These are phyloP conservation scores for Punica granatum DNA, from an alignment of 345 rosid genomes.

Conservation along the genomic window DNA sequence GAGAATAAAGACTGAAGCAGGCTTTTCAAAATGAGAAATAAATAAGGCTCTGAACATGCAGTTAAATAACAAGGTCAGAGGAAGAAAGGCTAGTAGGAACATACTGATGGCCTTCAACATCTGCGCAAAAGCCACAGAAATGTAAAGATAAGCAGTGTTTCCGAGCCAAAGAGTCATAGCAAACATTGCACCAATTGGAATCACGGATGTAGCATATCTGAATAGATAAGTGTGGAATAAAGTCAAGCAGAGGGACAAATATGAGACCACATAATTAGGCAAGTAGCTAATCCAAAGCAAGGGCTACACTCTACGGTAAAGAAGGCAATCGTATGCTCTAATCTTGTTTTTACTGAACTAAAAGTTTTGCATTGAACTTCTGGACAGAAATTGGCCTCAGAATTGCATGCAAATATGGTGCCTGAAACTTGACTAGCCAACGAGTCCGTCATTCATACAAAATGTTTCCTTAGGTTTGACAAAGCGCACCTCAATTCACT, in stretches of 20 bases:
- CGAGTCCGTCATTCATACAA: too few species aligned
- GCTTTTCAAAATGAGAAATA: background rate
- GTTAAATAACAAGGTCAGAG: background rate
- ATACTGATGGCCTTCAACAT: slow-evolving; percentile 96
- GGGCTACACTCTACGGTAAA: background rate
- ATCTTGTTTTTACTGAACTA: background rate
- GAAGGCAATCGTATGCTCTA: background rate
- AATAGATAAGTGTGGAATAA: slow-evolving; percentile 16
- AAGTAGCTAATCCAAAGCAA: background rate
- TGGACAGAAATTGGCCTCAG: background rate
- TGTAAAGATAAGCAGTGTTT: slow-evolving; percentile 92
- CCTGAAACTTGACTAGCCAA: too few species aligned
- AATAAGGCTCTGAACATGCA: background rate
- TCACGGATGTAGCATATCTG: slow-evolving; percentile 77
- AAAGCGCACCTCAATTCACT: background rate
- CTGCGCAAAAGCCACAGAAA: slow-evolving; percentile 95
- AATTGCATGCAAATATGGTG: too few species aligned
- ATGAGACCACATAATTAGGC: background rate
- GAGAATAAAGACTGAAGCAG: background rate
- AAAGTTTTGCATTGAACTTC: background rate
- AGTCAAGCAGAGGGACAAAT: slow-evolving; percentile 1
- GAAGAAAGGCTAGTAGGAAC: slow-evolving; percentile 12
- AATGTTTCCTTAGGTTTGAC: background rate
- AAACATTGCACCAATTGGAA: slow-evolving; percentile 94
- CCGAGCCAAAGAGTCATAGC: slow-evolving; percentile 99